Evolutionary conservation across 805 yeast genomes (phyloP).

Genomic region (Starmerella bombicola): DNA sequence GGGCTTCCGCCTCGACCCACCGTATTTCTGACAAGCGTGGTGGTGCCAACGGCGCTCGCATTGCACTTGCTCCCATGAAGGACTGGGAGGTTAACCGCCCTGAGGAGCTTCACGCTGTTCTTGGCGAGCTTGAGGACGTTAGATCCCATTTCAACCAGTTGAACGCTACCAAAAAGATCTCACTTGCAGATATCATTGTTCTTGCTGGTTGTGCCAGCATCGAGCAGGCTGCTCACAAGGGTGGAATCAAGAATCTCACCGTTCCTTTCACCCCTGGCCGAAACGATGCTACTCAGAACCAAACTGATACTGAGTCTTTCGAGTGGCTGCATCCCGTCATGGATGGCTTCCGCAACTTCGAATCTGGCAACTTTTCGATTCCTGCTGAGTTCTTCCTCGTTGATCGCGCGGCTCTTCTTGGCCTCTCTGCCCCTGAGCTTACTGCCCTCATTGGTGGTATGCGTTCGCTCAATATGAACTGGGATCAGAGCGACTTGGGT

Average conservation of each 20-base stretch:
- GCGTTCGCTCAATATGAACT: slow-evolving; percentile 16
- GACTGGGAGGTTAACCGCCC: slow-evolving; percentile 21
- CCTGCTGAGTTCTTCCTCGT: slow-evolving; percentile 17
- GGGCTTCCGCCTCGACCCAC: slow-evolving; percentile 19
- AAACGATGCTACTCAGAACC: slow-evolving; percentile 13
- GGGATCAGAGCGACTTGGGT: slow-evolving; percentile 16
- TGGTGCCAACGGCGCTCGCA: slow-evolving; percentile 20
- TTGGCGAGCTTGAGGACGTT: slow-evolving; percentile 8
- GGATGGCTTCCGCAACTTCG: slow-evolving; percentile 20
- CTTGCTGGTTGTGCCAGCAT: slow-evolving; percentile 17
- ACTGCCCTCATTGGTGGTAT: slow-evolving; percentile 18
- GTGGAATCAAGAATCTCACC: slow-evolving; percentile 8
- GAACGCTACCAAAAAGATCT: slow-evolving; percentile 8
- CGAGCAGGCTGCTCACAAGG: slow-evolving; percentile 15
- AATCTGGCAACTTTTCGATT: slow-evolving; percentile 11
- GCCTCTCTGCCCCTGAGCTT: slow-evolving; percentile 18
- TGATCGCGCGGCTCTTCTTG: slow-evolving; percentile 17
- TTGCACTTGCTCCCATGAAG: slow-evolving; percentile 16
- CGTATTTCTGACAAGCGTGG: slow-evolving; percentile 19
- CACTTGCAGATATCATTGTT: slow-evolving; percentile 18
- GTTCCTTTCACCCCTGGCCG: slow-evolving; percentile 20
- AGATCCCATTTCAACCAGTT: slow-evolving; percentile 11
- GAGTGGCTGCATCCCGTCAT: slow-evolving; percentile 18
- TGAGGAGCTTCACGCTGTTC: slow-evolving; percentile 13
- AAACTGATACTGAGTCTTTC: slow-evolving; percentile 15